Conservation (phyloP, 352 stramenopile genomes). For the Phytophthora niederhauseri region DNA sequence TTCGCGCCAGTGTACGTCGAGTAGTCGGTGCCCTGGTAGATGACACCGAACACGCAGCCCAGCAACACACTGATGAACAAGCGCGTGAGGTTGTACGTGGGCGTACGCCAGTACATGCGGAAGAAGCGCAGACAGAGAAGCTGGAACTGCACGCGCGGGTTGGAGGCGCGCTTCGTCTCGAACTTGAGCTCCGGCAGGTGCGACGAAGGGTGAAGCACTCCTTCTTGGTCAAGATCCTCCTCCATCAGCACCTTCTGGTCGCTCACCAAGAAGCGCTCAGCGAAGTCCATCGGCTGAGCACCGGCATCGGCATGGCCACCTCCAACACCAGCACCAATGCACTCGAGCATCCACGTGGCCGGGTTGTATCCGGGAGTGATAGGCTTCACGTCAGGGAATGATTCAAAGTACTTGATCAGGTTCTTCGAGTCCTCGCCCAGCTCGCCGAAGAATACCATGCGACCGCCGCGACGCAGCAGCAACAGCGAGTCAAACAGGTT, state of each 20-base stretch:
- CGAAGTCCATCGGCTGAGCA: conserved; percentile 32
- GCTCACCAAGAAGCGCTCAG: conserved; percentile 40
- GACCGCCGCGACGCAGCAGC: conserved; percentile 32
- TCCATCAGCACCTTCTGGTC: conserved; percentile 48
- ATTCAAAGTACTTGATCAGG: conserved; percentile 67
- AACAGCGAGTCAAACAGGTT: conserved; percentile 36
- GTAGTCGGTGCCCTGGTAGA: background rate
- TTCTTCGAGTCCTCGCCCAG: conserved; percentile 56
- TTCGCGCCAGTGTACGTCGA: conserved; percentile 47
- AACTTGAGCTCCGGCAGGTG: conserved; percentile 48
- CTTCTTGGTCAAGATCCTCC: conserved; percentile 49
- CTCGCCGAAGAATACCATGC: conserved; percentile 37
- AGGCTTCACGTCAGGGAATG: conserved; percentile 49
- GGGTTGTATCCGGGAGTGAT: conserved; percentile 59
- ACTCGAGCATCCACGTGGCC: conserved; percentile 35
- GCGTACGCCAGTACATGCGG: conserved; percentile 1
- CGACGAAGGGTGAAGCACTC: conserved; percentile 43
- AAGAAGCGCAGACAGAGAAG: background rate
- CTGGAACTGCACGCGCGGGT: background rate
- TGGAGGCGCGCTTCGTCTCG: conserved; percentile 46
- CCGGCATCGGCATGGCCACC: conserved; percentile 35
- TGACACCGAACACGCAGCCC: background rate
- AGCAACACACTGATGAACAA: background rate
- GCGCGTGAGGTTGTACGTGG: background rate
- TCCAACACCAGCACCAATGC: conserved; percentile 45